phyloP scores from a whole-genome alignment of 148 eudicot genomes.

The Rhododendron ovatum region DNA sequence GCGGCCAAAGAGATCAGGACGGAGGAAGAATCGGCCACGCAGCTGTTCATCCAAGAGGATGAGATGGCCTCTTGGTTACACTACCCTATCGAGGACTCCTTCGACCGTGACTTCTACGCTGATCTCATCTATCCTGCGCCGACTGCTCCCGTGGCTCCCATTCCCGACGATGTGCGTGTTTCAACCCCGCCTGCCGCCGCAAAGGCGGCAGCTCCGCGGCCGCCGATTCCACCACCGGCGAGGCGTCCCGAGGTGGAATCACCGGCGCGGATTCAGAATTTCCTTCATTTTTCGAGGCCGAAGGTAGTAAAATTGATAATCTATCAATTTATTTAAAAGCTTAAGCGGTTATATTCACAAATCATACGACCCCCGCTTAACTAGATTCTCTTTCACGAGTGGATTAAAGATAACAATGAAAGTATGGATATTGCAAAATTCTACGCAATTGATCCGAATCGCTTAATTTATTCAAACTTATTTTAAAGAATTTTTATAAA shows the following conservation, averaged over 20 bases:
- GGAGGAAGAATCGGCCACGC: conserved; percentile 16
- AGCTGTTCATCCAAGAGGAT: conserved; percentile 58
- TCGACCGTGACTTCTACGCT: conserved; percentile 42
- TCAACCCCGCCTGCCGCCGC: conserved; percentile 1
- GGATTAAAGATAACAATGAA: no score
- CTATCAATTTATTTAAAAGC: background rate
- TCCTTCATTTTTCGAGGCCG: conserved; percentile 38
- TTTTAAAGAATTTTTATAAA: no score
- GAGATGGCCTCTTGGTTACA: conserved; percentile 81
- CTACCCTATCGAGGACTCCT: conserved; percentile 40
- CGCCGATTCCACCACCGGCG: conserved; percentile 16
- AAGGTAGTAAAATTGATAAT: background rate
- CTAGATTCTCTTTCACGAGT: no score
- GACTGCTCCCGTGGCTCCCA: conserved; percentile 2
- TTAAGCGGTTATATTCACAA: no score
- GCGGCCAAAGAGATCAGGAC: conserved; percentile 20
- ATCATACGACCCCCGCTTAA: no score
- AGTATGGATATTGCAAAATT: no score
- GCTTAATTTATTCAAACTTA: no score
- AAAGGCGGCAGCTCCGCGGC: background rate
- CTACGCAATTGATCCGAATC: no score
- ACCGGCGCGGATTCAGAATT: conserved; percentile 22
- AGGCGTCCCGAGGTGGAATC: conserved; percentile 6
- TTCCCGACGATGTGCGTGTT: conserved; percentile 11
- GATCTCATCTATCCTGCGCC: conserved; percentile 35